These are phyloP conservation scores for Apiospora koreana DNA, from an alignment of 2,329 filamentous ascomycete genomes.

Conservation along the genomic window DNA sequence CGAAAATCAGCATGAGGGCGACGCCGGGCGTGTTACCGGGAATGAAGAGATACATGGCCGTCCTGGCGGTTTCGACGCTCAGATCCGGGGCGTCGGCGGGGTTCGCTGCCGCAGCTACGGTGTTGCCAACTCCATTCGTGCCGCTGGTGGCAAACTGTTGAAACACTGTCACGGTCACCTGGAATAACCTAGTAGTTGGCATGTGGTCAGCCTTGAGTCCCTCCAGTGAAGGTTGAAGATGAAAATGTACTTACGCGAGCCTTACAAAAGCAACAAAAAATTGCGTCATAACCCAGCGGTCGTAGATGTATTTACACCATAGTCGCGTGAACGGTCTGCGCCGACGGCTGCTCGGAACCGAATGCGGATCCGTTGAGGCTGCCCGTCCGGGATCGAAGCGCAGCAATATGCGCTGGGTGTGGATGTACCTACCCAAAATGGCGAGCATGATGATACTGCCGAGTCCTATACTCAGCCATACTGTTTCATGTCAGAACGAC, in stretches of 20 bases:
- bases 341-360: background rate
- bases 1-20: slow-evolving; percentile 24
- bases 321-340: background rate
- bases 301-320: slow-evolving; percentile 17
- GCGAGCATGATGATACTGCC: slow-evolving; percentile 19
- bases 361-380: background rate
- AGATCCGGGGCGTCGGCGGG: slow-evolving; percentile 18
- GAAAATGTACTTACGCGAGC: slow-evolving; percentile 14
- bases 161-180: slow-evolving; percentile 17
- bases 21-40: slow-evolving; percentile 26
- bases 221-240: background rate
- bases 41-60: slow-evolving; percentile 22
- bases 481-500: slow-evolving; percentile 10
- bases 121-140: slow-evolving; percentile 15
- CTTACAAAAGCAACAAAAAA: slow-evolving; percentile 19
- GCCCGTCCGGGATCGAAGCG: slow-evolving; percentile 14
- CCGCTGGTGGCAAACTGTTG: slow-evolving; percentile 14
- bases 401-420: slow-evolving; percentile 16
- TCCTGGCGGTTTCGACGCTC: slow-evolving; percentile 18
- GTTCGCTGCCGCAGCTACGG: slow-evolving; percentile 8
- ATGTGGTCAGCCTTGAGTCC: background rate
- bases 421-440: slow-evolving; percentile 19
- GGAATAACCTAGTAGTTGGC: slow-evolving; percentile 11
- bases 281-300: slow-evolving; percentile 21
- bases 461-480: slow-evolving; percentile 22